phyloP scores from a whole-genome alignment of 2,329 filamentous ascomycete species.

The Colletotrichum karsti region DNA sequence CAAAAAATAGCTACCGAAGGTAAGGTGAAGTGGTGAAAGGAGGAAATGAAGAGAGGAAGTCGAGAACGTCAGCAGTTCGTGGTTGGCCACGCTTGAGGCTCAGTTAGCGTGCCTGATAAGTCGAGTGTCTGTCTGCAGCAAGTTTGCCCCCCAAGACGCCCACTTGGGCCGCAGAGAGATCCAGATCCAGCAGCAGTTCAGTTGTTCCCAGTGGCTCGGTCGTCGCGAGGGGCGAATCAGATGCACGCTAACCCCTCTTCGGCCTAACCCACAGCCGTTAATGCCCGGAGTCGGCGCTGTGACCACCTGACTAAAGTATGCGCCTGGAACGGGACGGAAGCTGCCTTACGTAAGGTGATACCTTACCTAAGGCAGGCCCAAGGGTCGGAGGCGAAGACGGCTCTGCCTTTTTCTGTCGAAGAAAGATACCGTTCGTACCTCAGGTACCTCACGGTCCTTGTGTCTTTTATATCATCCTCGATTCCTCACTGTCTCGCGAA shows the following conservation, averaged over 20 bases:
- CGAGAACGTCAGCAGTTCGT: conserved; percentile 22
- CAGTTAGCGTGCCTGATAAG: conserved; percentile 18
- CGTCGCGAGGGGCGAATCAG: conserved; percentile 1
- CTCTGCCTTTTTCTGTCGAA: background rate
- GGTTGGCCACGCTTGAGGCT: conserved; percentile 14
- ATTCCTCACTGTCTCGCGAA: too few species aligned
- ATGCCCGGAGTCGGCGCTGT: too few species aligned
- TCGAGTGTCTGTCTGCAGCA: conserved; percentile 2
- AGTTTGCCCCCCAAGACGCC: background rate
- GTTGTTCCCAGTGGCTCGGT: too few species aligned
- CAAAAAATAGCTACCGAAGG: too few species aligned
- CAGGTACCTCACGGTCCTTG: background rate
- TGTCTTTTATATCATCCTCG: background rate
- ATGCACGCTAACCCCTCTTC: background rate
- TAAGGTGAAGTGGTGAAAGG: background rate
- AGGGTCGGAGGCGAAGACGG: background rate
- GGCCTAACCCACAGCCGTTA: background rate
- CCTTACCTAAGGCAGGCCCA: background rate
- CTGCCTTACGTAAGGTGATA: too few species aligned
- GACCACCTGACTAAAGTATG: too few species aligned
- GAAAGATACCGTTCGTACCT: background rate
- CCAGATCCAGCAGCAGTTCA: too few species aligned
- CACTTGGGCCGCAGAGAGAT: background rate
- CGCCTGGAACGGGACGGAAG: too few species aligned
- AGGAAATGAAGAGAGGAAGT: background rate